phyloP scores from a whole-genome alignment of 179 eudicot species.

The Actinidia polygama region DNA sequence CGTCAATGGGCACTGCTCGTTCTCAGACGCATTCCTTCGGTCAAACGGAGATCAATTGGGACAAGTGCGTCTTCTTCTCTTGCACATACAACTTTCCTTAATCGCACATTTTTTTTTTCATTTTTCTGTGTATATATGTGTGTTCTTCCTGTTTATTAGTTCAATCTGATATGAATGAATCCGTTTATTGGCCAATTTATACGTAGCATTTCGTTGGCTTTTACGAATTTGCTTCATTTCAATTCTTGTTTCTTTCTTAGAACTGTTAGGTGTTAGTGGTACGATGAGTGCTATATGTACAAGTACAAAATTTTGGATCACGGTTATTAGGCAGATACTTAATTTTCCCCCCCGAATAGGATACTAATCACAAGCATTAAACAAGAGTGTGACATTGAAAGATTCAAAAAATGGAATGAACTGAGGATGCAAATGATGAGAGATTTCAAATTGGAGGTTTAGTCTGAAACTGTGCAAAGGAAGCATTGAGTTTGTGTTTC shows the following conservation, averaged over 20 bases:
- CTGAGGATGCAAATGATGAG: no score
- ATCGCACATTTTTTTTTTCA: neutral
- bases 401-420: neutral
- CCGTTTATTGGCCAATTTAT: neutral
- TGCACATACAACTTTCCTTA: neutral
- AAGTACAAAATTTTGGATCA: no score
- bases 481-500: neutral
- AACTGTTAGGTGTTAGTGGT: neutral
- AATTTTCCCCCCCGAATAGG: no score
- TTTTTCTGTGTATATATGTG: neutral
- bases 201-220: no score
- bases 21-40: conserved; percentile 57
- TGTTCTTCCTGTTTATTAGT: neutral
- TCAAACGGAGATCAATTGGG: conserved; percentile 95
- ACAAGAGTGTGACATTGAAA: neutral
- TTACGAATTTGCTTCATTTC: neutral
- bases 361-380: neutral
- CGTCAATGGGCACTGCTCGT: conserved; percentile 59
- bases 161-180: neutral
- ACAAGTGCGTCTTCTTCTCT: conserved; percentile 56
- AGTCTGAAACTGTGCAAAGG: neutral
- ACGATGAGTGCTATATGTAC: neutral
- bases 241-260: neutral
- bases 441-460: neutral
- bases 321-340: no score